Conservation (phyloP, 352 stramenopile species). For the Globisporangium megalacanthum region DNA sequence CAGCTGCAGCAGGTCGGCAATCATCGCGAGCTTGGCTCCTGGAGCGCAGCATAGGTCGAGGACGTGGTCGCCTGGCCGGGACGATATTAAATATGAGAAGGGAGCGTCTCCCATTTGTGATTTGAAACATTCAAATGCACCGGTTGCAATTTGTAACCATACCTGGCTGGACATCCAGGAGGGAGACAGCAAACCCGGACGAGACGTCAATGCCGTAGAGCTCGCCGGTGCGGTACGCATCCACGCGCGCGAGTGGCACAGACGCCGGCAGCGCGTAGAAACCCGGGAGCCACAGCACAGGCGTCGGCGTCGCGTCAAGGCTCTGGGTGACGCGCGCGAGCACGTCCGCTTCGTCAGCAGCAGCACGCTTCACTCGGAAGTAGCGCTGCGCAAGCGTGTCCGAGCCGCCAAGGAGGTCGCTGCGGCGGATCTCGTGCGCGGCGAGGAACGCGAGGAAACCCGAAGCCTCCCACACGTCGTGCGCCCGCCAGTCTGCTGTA, state of each 20-base stretch:
- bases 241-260: slow-evolving; percentile 34
- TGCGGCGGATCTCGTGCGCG: slow-evolving; percentile 37
- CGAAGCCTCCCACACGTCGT: slow-evolving; percentile 28
- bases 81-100: not conserved
- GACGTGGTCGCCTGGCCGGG: slow-evolving; percentile 58
- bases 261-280: slow-evolving; percentile 63
- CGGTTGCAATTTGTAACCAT: not conserved
- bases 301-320: slow-evolving; percentile 6
- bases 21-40: slow-evolving; percentile 90
- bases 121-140: no score
- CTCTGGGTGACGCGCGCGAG: slow-evolving; percentile 1
- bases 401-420: slow-evolving; percentile 31
- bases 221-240: slow-evolving; percentile 42
- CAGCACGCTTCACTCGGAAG: slow-evolving; percentile 22
- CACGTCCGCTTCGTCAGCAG: slow-evolving; percentile 7
- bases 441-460: slow-evolving; percentile 58
- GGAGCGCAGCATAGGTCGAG: slow-evolving; percentile 94
- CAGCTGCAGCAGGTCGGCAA: slow-evolving; percentile 75
- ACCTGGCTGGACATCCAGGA: slow-evolving; percentile 57
- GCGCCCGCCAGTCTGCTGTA: slow-evolving; percentile 28
- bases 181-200: slow-evolving; percentile 62
- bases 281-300: slow-evolving; percentile 42
- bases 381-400: slow-evolving; percentile 36
- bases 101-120: no score
- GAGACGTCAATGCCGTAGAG: slow-evolving; percentile 84